Conservation (phyloP, 2,329 filamentous ascomycete genomes). For the Hypoxylon sp. region DNA sequence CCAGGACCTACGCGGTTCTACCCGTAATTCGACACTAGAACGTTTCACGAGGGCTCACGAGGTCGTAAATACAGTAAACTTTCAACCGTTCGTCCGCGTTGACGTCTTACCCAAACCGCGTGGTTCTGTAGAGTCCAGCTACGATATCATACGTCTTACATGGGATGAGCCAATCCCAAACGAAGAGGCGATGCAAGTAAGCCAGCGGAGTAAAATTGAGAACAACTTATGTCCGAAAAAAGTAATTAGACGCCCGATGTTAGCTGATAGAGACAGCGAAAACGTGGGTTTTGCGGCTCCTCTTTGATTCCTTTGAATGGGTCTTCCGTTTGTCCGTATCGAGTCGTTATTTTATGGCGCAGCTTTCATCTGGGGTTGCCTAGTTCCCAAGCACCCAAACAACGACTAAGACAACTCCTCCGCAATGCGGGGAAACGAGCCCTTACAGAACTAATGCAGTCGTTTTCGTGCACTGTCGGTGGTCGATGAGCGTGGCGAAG, state of each 20-base stretch:
- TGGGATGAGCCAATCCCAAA: constrained; percentile 17
- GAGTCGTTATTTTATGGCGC: constrained; percentile 6
- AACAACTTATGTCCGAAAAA: constrained; percentile 34
- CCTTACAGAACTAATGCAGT: constrained; percentile 28
- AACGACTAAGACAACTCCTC: constrained; percentile 21
- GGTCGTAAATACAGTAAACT: constrained; percentile 14
- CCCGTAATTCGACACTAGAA: constrained; percentile 11
- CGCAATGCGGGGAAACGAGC: constrained; percentile 40
- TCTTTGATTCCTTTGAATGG: constrained; percentile 9
- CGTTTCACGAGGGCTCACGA: constrained; percentile 16
- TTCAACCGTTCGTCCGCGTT: constrained; percentile 36
- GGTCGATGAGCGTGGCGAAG: constrained; percentile 23
- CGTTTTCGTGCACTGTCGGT: constrained; percentile 9
- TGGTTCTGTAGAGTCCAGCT: constrained; percentile 22
- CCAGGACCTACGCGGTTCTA: constrained; percentile 10
- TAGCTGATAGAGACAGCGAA: constrained; percentile 1
- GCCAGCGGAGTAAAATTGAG: constrained; percentile 11
- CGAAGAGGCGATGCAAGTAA: constrained; percentile 20
- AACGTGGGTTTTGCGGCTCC: constrained; percentile 21
- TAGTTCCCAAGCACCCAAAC: constrained; percentile 18
- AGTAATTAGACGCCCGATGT: constrained; percentile 21
- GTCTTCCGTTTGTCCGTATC: constrained; percentile 41
- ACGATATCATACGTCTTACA: constrained; percentile 18
- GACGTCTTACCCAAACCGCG: constrained; percentile 19
- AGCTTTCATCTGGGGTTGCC: constrained; percentile 8